Evolutionary conservation across 768 basidiomycete genomes (phyloP).

Genomic region (Filobasidium floriforme): DNA sequence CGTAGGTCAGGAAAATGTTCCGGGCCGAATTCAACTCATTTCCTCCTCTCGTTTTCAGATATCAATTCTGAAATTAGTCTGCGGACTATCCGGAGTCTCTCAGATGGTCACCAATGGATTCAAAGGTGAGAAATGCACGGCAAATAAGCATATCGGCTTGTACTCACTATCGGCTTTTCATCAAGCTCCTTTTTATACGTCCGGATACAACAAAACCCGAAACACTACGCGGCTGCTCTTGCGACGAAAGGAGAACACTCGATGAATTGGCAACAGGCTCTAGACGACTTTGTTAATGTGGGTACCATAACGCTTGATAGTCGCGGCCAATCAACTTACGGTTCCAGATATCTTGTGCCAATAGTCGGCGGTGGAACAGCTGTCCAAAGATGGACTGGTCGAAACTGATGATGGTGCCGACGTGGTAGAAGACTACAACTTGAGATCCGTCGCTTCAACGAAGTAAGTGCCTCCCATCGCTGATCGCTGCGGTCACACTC

Average conservation of each 20-base stretch:
- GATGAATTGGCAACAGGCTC: slow-evolving; percentile 30
- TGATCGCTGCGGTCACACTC: too few species aligned
- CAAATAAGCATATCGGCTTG: background rate
- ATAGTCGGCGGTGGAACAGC: slow-evolving; percentile 50
- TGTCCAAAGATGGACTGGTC: slow-evolving; percentile 46
- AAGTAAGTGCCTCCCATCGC: too few species aligned
- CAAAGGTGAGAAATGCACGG: slow-evolving; percentile 27
- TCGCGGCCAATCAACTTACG: too few species aligned
- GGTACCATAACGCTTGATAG: slow-evolving; percentile 29
- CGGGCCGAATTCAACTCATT: background rate
- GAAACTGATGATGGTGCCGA: slow-evolving; percentile 52
- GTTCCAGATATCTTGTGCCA: too few species aligned
- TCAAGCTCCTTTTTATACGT: slow-evolving; percentile 73
- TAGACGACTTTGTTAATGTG: slow-evolving; percentile 51
- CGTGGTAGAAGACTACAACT: too few species aligned
- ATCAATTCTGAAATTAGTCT: slow-evolving; percentile 89
- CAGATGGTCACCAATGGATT: slow-evolving; percentile 69
- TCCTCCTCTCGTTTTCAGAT: slow-evolving; percentile 42
- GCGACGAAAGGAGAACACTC: background rate
- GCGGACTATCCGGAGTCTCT: slow-evolving; percentile 64
- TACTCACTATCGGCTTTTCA: slow-evolving; percentile 29
- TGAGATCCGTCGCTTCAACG: too few species aligned
- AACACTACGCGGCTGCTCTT: slow-evolving; percentile 57
- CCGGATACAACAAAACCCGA: slow-evolving; percentile 74
- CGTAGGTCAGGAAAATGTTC: slow-evolving; percentile 38